Base-by-base conservation (phyloP, 2,329 filamentous ascomycete genomes). In the Hypoxylon sp. region DNA sequence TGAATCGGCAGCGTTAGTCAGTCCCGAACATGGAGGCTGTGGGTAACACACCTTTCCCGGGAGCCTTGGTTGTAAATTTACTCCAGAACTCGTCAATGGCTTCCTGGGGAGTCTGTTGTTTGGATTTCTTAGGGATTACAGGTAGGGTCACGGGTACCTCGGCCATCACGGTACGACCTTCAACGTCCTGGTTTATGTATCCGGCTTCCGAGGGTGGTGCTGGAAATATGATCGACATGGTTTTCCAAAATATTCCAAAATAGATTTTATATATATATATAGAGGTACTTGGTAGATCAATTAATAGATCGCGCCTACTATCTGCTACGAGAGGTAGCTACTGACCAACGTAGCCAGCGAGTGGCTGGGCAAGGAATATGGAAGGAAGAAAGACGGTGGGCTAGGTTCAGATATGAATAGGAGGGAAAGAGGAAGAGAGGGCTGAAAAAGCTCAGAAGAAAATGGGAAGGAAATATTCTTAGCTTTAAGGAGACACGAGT, bases 31-130 rank as follows among this genome's bases (percentile, higher is more conserved):
- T n/a, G 19, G 7, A 43, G 3, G 29, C 8, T 34, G 27, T 2
- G 34, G 43, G 19, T 14, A 16, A 41, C 73, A 39, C 72, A 85
- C 86, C 89, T 81, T 92, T 92, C 14, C 91, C 91, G 0, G 91
- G 91, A 25, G 85, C 84, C 73, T 90, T 91, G 54, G 89, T 88
- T 12, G 85, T 90, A 71, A 93, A 93, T 61, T 88, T 88, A 55
- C 83, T 79, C 91, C 91, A 94, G 74, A 93, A 93, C 65, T 90
- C 86, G 70, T 92, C 87, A 61, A 94, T 86, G 25, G 82, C 84
- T 62, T 88, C 84, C 75, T 94, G 91, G 0, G 91, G 90, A 6
- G 87, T 79, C 72, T 87, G 84, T 61, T 85, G 83, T 71, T 84
- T 86, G 51, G 71, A 64, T 56, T 78, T 80, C 64, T 69, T 75